Conservation (phyloP, 2,329 filamentous ascomycete species). For the Hansfordia pulvinata region DNA sequence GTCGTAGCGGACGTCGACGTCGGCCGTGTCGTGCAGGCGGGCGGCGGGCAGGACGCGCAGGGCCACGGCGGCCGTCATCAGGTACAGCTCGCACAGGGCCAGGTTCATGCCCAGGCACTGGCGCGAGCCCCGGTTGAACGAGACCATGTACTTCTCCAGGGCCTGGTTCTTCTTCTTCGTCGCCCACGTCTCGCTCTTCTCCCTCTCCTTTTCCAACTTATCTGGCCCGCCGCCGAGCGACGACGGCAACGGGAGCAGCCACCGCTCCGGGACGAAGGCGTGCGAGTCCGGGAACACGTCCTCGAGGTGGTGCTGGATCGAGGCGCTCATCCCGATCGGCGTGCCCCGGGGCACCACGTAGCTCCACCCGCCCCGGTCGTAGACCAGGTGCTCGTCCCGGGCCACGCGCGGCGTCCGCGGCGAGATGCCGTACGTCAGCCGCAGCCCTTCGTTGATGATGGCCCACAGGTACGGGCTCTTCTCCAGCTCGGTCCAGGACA, state of each 20-base stretch:
- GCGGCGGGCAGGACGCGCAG: neutral
- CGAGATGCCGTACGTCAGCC: slow-evolving; percentile 2
- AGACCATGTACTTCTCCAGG: neutral
- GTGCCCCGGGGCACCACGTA: slow-evolving; percentile 11
- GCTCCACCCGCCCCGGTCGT: neutral
- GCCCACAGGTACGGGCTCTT: slow-evolving; percentile 3
- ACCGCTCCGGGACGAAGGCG: slow-evolving; percentile 9
- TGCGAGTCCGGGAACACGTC: slow-evolving; percentile 12
- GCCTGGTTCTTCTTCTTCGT: no score
- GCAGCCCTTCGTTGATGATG: slow-evolving; percentile 2
- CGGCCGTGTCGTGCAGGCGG: neutral
- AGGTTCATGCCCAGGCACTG: slow-evolving; percentile 7
- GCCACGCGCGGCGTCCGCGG: slow-evolving; percentile 2
- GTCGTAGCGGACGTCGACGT: slow-evolving; percentile 1
- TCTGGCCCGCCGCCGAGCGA: no score
- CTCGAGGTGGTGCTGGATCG: slow-evolving; percentile 16
- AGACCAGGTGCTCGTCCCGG: slow-evolving; percentile 2
- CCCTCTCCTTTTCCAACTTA: no score
- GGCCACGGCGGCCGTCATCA: neutral
- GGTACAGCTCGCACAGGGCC: slow-evolving; percentile 1
- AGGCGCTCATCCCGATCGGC: slow-evolving; percentile 18
- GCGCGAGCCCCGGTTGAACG: slow-evolving; percentile 9
- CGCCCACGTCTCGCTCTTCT: no score
- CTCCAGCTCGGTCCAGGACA: slow-evolving; percentile 2
- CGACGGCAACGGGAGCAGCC: slow-evolving; percentile 11